Evolutionary conservation across 257 asterid species (phyloP).

Genomic region (Nicotiana tabacum): DNA sequence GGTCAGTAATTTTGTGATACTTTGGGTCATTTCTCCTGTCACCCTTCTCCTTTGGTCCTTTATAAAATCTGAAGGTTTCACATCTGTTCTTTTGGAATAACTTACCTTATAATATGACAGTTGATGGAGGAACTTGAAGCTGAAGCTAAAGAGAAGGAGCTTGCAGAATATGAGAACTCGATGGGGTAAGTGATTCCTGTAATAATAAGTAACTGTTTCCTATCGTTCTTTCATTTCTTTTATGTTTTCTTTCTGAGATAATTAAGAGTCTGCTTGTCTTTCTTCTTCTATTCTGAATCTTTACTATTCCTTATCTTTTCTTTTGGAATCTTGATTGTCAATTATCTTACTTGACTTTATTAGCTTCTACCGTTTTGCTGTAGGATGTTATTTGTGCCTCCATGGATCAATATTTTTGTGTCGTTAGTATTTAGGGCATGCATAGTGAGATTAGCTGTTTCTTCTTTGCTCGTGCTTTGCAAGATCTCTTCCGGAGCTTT

Average conservation of each 20-base stretch:
- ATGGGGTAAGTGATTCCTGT: slow-evolving; percentile 36
- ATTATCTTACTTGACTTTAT: not conserved
- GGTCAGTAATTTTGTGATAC: slow-evolving; percentile 36
- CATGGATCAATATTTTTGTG: not conserved
- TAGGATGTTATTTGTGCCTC: slow-evolving; percentile 1
- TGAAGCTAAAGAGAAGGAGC: slow-evolving; percentile 89
- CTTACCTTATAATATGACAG: slow-evolving; percentile 33
- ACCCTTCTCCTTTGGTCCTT: not conserved
- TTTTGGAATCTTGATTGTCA: not conserved
- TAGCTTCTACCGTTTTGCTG: not conserved
- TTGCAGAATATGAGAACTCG: slow-evolving; percentile 60
- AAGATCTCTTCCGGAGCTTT: not conserved
- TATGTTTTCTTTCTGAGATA: not conserved
- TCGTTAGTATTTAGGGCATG: not conserved
- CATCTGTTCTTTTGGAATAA: slow-evolving; percentile 7
- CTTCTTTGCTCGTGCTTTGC: not conserved
- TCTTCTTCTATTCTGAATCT: not conserved
- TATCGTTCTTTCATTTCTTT: not conserved
- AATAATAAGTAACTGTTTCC: not conserved
- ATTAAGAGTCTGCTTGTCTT: not conserved
- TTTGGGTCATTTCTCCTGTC: not conserved
- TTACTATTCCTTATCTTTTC: not conserved
- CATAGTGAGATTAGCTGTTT: not conserved
- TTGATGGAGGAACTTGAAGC: slow-evolving; percentile 77
- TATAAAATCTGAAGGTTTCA: not conserved